phyloP scores from a whole-genome alignment of 352 stramenopile species.

The Globisporangium cylindrosporum region DNA sequence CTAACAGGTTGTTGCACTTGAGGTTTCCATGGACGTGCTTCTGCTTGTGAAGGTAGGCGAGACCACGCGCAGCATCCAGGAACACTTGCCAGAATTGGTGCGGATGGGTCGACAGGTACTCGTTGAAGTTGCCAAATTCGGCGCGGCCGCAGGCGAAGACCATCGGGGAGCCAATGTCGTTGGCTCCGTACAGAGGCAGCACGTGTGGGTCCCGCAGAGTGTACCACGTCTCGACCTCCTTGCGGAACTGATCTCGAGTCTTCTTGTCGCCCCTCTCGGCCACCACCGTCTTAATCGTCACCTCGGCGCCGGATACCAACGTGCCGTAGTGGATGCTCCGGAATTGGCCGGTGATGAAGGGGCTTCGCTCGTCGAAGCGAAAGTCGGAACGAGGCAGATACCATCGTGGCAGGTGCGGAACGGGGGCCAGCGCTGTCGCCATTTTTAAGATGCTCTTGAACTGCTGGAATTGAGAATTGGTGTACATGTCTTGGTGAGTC shows the following conservation, averaged over 20 bases:
- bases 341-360: constrained; percentile 18
- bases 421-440: constrained; percentile 2
- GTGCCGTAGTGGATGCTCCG: constrained; percentile 20
- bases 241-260: constrained; percentile 14
- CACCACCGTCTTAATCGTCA: constrained; percentile 21
- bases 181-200: constrained; percentile 28
- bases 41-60: constrained; percentile 28
- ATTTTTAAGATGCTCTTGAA: constrained; percentile 15
- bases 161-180: constrained; percentile 17
- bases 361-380: constrained; percentile 16
- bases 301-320: constrained; percentile 15
- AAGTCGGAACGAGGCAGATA: constrained; percentile 22
- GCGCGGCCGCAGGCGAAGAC: constrained; percentile 19
- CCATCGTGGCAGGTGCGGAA: constrained; percentile 13
- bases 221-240: constrained; percentile 20
- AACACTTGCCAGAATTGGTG: constrained; percentile 29
- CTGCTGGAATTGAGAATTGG: constrained; percentile 6
- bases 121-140: constrained; percentile 26
- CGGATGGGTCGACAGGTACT: constrained; percentile 20
- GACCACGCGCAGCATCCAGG: constrained; percentile 29
- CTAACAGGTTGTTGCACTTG: constrained; percentile 36
- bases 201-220: constrained; percentile 23
- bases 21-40: constrained; percentile 26
- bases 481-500: constrained; percentile 7
- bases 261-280: constrained; percentile 9